Evolutionary conservation across 306 rosid genomes (phyloP), one percentile per base, ranked within the genome.

Genomic region (Quercus cerris): DNA sequence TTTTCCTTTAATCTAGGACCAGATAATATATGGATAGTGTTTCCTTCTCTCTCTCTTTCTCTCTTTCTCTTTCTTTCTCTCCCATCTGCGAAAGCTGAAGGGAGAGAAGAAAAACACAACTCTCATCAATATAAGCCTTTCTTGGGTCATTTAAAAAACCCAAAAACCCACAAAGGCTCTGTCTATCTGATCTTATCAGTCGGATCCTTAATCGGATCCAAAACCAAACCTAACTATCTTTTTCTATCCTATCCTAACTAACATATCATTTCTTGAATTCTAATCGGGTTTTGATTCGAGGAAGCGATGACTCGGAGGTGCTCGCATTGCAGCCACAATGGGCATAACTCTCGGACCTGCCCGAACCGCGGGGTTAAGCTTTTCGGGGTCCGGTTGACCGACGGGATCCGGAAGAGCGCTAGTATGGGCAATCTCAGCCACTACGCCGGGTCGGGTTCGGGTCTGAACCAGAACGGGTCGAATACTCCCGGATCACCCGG

Each of bases 291-390:
- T 66, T 67, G 70, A 55, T 51, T 49, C 41, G 62, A 11, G 38
- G 17, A 44, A 78, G 67, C 86, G 54, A 95, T 95, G 99, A 95
- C 99, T 64, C 91, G 99, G 78, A 83, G 95, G 57, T 95, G 99
- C 85, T 95, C 99, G 70, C 97, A 95, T 91, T 95, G 99, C 90
- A 91, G 99, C 87, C 91, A 93, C 87, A 93, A 93, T 86, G 99
- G 99, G 14, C 99, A 95, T 86, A 95, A 95, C 84, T 93, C 99
- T 4, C 85, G 99, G 80, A 95, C 99, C 0, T 95, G 99, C 52
- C 99, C 98, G 10, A 93, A 95, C 75, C 99, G 97, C 1, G 99
- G 97, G 19, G 99, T 95, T 33, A 95, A 95, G 90, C 86, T 95
- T 0, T 95, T 95, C 33, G 99, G 99, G 17, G 99, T 95, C 54